phyloP scores from a whole-genome alignment of 768 basidiomycete species.

The Amylocystis lapponica region DNA sequence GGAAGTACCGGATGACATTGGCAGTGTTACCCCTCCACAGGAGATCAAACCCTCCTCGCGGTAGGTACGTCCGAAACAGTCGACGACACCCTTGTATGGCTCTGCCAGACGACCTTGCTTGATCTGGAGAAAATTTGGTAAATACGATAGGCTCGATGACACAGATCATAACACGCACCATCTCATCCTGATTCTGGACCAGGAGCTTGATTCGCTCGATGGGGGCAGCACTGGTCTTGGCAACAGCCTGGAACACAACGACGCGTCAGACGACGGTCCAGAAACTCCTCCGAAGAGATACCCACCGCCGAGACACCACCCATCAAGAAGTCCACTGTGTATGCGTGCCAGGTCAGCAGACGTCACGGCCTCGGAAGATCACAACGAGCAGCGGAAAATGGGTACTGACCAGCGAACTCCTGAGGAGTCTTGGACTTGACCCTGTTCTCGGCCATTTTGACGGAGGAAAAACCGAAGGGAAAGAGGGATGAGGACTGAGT shows the following conservation, averaged over 20 bases:
- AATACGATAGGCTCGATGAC: neutral
- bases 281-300: constrained; percentile 8
- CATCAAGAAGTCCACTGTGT: constrained; percentile 88
- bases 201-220: constrained; percentile 99
- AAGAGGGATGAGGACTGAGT: constrained; percentile 43
- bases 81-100: constrained; percentile 94
- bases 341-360: constrained; percentile 29
- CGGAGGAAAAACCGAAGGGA: constrained; percentile 30
- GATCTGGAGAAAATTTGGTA: constrained; percentile 50
- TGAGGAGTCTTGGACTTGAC: constrained; percentile 86
- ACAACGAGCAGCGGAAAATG: constrained; percentile 5
- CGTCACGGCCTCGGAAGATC: neutral
- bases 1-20: constrained; percentile 99
- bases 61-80: constrained; percentile 91
- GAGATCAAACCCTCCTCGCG: constrained; percentile 93
- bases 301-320: constrained; percentile 89
- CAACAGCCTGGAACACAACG: constrained; percentile 66
- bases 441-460: constrained; percentile 79
- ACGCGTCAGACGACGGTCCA: constrained; percentile 14
- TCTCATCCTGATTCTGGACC: constrained; percentile 99
- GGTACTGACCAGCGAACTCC: constrained; percentile 70
- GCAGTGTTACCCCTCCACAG: constrained; percentile 99
- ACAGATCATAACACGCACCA: constrained; percentile 49
- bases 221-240: constrained; percentile 98
- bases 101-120: constrained; percentile 96